These are phyloP conservation scores for Carnegiea gigantea DNA, from an alignment of 179 eudicot genomes.

Conservation along the genomic window DNA sequence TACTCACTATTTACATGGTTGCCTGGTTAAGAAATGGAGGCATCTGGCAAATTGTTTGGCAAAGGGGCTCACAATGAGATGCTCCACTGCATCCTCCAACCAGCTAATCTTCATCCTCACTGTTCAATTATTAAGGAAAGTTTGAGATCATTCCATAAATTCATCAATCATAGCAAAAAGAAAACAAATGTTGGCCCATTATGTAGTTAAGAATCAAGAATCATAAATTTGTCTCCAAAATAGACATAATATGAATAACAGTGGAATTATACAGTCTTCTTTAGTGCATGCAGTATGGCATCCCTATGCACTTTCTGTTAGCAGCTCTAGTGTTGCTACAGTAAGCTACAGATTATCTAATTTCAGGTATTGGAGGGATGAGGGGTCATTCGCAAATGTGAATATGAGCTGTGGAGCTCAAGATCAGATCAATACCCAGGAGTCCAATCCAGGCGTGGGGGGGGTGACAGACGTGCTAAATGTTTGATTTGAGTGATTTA, in stretches of 20 bases:
- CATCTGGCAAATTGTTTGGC: background rate
- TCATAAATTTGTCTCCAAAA: background rate
- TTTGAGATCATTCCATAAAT: background rate
- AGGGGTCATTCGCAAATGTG: too few relatives aligned
- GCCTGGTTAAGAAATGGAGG: background rate
- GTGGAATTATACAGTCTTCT: background rate
- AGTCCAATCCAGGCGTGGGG: too few relatives aligned
- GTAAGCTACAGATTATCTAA: too few relatives aligned
- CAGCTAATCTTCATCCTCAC: constrained; percentile 1
- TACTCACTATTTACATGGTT: background rate
- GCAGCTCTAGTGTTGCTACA: too few relatives aligned
- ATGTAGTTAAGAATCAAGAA: background rate
- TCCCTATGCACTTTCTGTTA: too few relatives aligned
- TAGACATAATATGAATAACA: background rate
- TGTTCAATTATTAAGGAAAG: background rate
- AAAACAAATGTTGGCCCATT: background rate
- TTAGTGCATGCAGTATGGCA: too few relatives aligned
- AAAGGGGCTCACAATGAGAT: background rate
- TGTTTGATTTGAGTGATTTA: background rate
- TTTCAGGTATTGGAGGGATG: too few relatives aligned
- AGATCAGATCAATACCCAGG: too few relatives aligned
- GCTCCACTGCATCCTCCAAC: background rate
- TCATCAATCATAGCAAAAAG: background rate
- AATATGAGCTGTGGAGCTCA: too few relatives aligned
- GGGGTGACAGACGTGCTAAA: too few relatives aligned